Base-by-base conservation (phyloP, 1,284 basidiomycete genomes). In the Moniliophthora roreri region DNA sequence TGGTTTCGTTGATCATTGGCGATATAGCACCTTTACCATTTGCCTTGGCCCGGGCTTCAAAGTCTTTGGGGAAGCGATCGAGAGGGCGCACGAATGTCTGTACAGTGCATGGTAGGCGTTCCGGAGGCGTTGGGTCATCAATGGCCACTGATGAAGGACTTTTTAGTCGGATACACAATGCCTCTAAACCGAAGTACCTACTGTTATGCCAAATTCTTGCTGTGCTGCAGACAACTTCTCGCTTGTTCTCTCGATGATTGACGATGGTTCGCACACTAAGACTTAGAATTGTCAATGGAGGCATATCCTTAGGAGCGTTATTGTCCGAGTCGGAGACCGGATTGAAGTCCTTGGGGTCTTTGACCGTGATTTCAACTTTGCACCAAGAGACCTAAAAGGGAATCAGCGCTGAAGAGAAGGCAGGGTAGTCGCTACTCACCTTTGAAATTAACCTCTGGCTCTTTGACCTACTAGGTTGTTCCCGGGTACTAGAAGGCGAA, bases 401-500 rank as follows among this genome's bases (percentile, higher is more conserved):
- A n/a, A n/a, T n/a, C n/a, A n/a, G n/a, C n/a, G n/a, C n/a, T n/a
- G n/a, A n/a, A n/a, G n/a, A n/a, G n/a, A n/a, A n/a, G n/a, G n/a
- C n/a, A n/a, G n/a, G n/a, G n/a, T n/a, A n/a, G n/a, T n/a, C n/a
- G n/a, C n/a, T n/a, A n/a, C n/a, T n/a, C n/a, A n/a, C n/a, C n/a
- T n/a, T n/a, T n/a, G n/a, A n/a, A n/a, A n/a, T n/a, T n/a, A n/a
- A n/a, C n/a, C n/a, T 81, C 71, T 10, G 87, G 84, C 21, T 87
- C 81, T 67, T 89, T 87, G 59, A 99, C 81, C 55, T 89, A 68
- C 97, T 98, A 0, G 97, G 95, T 2, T 98, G 59, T 99, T 98
- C 72, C 94, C 95, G 36, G 95, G 85, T 72, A 98, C 98, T 51
- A 99, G 64, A 1, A 95, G 93, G n/a, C 99, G 82, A n/a, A n/a